Evolutionary conservation across 1,139 yeast species (phyloP).

Genomic region (Kurtzmaniella natalensis): DNA sequence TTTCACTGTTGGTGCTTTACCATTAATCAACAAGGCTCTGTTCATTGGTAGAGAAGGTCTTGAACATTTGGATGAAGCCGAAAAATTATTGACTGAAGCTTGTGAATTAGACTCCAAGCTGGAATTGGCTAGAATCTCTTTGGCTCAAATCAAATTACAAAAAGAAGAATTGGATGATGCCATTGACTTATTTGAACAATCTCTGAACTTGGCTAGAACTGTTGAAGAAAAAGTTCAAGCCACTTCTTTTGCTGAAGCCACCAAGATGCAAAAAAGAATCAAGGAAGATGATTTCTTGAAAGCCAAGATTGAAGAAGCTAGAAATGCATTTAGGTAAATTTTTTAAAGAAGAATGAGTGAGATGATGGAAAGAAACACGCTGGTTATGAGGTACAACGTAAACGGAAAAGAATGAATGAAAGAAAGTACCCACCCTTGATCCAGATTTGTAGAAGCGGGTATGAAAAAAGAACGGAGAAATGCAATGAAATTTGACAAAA

Average conservation of each 20-base stretch:
- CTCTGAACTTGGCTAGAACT: slow-evolving; percentile 78
- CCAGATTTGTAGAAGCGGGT: too few relatives aligned
- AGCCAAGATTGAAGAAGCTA: slow-evolving; percentile 40
- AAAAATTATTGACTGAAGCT: slow-evolving; percentile 68
- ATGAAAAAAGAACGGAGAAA: too few relatives aligned
- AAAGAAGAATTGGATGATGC: slow-evolving; percentile 82
- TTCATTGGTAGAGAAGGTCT: slow-evolving; percentile 58
- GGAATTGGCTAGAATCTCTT: slow-evolving; percentile 82
- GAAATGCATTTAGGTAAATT: slow-evolving; percentile 14
- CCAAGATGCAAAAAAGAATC: slow-evolving; percentile 73
- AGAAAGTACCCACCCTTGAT: too few relatives aligned
- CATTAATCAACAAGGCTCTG: slow-evolving; percentile 85
- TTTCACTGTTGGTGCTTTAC: slow-evolving; percentile 77
- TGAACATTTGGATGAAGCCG: slow-evolving; percentile 58
- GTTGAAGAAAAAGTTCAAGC: slow-evolving; percentile 88
- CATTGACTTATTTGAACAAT: slow-evolving; percentile 72
- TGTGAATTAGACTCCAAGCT: slow-evolving; percentile 79
- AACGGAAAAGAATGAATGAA: too few relatives aligned
- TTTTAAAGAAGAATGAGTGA: too few relatives aligned
- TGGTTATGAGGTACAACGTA: too few relatives aligned
- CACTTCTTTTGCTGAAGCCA: slow-evolving; percentile 87
- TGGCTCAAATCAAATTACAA: slow-evolving; percentile 89
- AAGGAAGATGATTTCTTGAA: slow-evolving; percentile 61
- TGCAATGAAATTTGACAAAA: too few relatives aligned
- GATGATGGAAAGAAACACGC: too few relatives aligned